These are phyloP conservation scores for Theileria annulata DNA, from an alignment of 169 alveolate genomes.

Conservation along the genomic window DNA sequence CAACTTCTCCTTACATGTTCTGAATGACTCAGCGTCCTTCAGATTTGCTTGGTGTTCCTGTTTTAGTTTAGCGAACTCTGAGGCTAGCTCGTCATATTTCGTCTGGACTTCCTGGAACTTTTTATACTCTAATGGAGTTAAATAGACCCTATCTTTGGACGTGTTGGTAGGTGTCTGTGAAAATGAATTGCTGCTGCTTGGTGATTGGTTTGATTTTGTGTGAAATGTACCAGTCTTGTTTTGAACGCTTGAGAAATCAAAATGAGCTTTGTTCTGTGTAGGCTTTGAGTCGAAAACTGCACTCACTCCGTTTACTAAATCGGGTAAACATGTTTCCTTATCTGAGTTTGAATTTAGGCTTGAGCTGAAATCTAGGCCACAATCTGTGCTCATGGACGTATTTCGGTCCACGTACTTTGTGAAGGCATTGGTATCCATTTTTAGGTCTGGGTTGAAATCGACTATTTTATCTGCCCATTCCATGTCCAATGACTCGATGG, in stretches of 20 bases:
- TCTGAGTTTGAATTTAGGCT: slow-evolving; percentile 4
- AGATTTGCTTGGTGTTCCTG: slow-evolving; percentile 11
- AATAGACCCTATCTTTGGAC: background rate
- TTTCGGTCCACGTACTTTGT: slow-evolving; percentile 8
- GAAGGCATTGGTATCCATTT: slow-evolving; percentile 35
- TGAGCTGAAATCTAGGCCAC: slow-evolving; percentile 13
- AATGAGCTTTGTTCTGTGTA: background rate
- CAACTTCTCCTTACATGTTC: slow-evolving; percentile 25
- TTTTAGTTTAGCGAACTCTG: slow-evolving; percentile 12
- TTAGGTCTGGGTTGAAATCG: slow-evolving; percentile 49
- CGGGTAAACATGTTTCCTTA: background rate
- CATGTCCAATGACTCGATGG: slow-evolving; percentile 43
- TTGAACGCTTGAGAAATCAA: background rate
- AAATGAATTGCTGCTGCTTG: background rate
- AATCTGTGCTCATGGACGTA: slow-evolving; percentile 24
- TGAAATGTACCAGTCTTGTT: background rate
- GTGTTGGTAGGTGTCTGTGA: background rate
- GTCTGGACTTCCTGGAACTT: slow-evolving; percentile 7
- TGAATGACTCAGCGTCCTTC: slow-evolving; percentile 40
- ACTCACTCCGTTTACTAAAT: background rate
- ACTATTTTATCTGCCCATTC: slow-evolving; percentile 66
- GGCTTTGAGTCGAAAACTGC: background rate
- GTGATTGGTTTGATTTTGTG: background rate
- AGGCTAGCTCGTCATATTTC: slow-evolving; percentile 2
- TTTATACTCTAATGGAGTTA: background rate